Evolutionary conservation across 805 yeast species (phyloP).

Genomic region (Pichia heedii): DNA sequence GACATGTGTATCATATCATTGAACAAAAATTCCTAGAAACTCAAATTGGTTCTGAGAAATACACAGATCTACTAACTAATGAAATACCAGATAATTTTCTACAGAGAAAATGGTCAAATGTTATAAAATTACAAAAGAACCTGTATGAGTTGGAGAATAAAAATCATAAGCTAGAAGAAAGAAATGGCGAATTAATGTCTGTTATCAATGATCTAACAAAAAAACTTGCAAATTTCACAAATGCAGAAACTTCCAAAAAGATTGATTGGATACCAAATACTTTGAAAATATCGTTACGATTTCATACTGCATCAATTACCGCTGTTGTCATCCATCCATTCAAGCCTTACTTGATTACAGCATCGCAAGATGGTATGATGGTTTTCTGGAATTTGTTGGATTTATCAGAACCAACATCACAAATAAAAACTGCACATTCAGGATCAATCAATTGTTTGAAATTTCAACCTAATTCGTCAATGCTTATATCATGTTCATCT

Average conservation of each 20-base stretch:
- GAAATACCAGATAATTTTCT: constrained; percentile 28
- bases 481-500: constrained; percentile 40
- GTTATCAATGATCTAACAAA: constrained; percentile 7
- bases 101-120: constrained; percentile 83
- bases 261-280: constrained; percentile 57
- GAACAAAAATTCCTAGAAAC: not conserved
- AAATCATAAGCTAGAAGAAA: constrained; percentile 38
- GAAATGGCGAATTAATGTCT: constrained; percentile 15
- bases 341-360: constrained; percentile 56
- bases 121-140: constrained; percentile 66
- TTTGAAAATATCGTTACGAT: constrained; percentile 35
- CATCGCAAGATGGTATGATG: constrained; percentile 64
- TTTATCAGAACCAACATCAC: constrained; percentile 48
- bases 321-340: constrained; percentile 64
- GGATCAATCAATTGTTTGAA: constrained; percentile 51
- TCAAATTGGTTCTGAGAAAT: not conserved
- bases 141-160: constrained; percentile 64
- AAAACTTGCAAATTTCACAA: not conserved
- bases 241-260: constrained; percentile 13
- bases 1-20: not conserved
- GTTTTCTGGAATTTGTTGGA: constrained; percentile 64
- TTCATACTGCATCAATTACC: constrained; percentile 54
- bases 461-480: constrained; percentile 38
- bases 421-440: constrained; percentile 63
- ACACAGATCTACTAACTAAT: constrained; percentile 4